Evolutionary conservation across 2,329 filamentous ascomycete genomes (phyloP), one percentile per base, ranked within the genome.

Genomic region (Cytospora leucostoma): DNA sequence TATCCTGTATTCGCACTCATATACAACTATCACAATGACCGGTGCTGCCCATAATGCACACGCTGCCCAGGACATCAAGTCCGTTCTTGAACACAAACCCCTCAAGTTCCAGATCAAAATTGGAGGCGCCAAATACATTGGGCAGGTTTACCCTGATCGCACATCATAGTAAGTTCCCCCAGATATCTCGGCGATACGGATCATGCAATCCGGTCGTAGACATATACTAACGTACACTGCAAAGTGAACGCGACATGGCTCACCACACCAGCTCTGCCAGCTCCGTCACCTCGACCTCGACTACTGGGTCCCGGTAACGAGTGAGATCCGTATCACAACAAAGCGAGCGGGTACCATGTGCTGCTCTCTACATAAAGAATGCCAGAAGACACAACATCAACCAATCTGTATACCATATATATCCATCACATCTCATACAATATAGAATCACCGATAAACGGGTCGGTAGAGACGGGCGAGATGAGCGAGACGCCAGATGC

Each of bases 61-160:
- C 27, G 27, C 55, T 34, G 17, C 33, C 8, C 61, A 61, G 58
- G 61, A 68, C 56, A 65, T 68, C 65, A 67, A 67, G 64, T 61
- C 40, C 64, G 66, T 77, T 33, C 76, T 78, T 56, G 72, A 78
- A 56, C 74, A 74, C 70, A 73, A 67, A 64, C 78, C 74, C 65
- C 77, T 81, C 74, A 75, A 76, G 70, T 81, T 81, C 73, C 68
- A 76, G 56, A 77, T 81, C 74, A 77, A 77, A 74, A 75, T 79
- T 59, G 79, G 78, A 58, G 74, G 66, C 53, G 68, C 69, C 58
- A 70, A 68, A 59, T 74, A 74, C 67, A 67, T 71, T 59, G 80
- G 78, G 70, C 74, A 75, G 17, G 70, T 80, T 13, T 77, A 66
- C 50, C 12, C 79, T 65, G 78, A 81, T 69, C 79, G 79, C 61